phyloP scores from a whole-genome alignment of 371 early-diverging fungal genomes.

The Lichtheimia hyalospora region DNA sequence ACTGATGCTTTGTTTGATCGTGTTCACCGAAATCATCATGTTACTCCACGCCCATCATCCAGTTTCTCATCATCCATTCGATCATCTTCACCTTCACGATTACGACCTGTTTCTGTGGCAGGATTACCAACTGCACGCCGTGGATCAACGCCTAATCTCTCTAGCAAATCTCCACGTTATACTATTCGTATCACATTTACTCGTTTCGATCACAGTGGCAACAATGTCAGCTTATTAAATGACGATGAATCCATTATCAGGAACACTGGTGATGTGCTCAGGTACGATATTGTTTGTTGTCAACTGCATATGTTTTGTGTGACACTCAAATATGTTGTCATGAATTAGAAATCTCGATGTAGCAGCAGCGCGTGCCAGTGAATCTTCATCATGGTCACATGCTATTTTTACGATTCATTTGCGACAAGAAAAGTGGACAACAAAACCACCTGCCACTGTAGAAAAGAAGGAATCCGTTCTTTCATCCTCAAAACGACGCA shows the following conservation, averaged over 20 bases:
- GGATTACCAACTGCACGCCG: conserved; percentile 9
- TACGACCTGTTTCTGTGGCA: conserved; percentile 18
- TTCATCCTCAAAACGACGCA: conserved; percentile 10
- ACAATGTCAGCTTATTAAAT: conserved; percentile 71
- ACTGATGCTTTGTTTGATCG: conserved; percentile 72
- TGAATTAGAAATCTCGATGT: neutral
- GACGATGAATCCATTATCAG: conserved; percentile 63
- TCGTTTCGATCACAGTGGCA: conserved; percentile 90
- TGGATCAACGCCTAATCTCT: conserved; percentile 7
- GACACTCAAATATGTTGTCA: neutral
- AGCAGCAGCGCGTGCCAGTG: no score
- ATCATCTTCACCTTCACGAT: conserved; percentile 5
- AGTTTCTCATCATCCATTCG: neutral
- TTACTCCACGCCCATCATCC: conserved; percentile 39
- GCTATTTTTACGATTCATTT: conserved; percentile 88
- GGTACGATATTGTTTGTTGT: neutral
- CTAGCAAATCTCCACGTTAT: conserved; percentile 16
- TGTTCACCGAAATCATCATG: neutral
- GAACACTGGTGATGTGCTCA: conserved; percentile 7
- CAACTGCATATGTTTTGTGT: neutral
- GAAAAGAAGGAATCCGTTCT: neutral
- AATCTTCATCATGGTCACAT: conserved; percentile 78
- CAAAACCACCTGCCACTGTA: conserved; percentile 2
- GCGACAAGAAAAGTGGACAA: conserved; percentile 50
- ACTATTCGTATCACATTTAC: conserved; percentile 58